Evolutionary conservation across 2,329 filamentous ascomycete genomes (phyloP).

Genomic region (Aspergillus awamori): DNA sequence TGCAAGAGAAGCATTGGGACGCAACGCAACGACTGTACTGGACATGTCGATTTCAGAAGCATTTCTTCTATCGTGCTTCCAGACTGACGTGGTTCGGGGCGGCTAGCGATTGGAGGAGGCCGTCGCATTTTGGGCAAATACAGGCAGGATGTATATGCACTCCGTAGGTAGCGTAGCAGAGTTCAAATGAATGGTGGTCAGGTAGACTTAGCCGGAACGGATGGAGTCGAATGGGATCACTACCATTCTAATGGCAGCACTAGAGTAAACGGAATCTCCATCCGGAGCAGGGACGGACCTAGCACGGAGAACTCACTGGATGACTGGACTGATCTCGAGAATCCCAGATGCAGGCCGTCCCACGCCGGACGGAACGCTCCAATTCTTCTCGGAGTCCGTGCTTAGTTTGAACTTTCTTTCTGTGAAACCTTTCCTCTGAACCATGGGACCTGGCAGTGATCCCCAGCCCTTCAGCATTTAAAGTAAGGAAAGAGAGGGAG

Average conservation of each 20-base stretch:
- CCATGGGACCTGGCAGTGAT: neutral
- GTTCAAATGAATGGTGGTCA: neutral
- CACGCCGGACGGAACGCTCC: neutral
- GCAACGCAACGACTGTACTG: slow-evolving; percentile 11
- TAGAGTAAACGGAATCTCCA: neutral
- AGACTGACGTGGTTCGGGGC: slow-evolving; percentile 17
- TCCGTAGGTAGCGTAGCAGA: neutral
- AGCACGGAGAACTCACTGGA: neutral
- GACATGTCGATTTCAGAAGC: slow-evolving; percentile 16
- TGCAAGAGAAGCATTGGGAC: slow-evolving; percentile 15
- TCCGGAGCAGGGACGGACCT: neutral
- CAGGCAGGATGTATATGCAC: slow-evolving; percentile 12
- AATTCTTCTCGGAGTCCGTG: neutral
- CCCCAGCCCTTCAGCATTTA: neutral
- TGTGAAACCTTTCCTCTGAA: neutral
- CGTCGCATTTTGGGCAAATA: slow-evolving; percentile 13
- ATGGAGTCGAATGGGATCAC: neutral
- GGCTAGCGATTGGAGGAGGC: slow-evolving; percentile 27
- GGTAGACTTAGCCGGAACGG: neutral
- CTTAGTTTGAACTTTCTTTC: neutral
- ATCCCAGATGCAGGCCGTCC: neutral
- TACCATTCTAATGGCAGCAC: neutral
- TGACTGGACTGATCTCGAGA: neutral
- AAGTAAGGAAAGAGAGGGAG: neutral
- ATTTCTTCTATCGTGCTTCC: slow-evolving; percentile 18